These are phyloP conservation scores for Fomitopsis palustris DNA, from an alignment of 1,284 basidiomycete genomes.

Conservation along the genomic window DNA sequence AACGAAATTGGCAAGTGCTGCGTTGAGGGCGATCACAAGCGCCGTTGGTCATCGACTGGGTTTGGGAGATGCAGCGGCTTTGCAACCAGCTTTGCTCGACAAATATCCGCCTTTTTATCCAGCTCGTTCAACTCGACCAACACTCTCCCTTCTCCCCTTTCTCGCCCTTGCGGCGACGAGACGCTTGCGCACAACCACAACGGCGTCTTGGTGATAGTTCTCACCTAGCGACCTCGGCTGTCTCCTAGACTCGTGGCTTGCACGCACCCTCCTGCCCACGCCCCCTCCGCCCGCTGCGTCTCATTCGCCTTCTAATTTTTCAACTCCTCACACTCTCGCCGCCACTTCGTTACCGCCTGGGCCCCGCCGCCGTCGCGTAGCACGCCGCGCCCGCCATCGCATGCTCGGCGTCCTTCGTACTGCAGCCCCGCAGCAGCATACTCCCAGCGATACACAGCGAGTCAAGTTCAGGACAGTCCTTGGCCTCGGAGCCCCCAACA, in stretches of 20 bases:
- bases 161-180: conserved; percentile 4
- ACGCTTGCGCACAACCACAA: conserved; percentile 3
- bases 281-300: conserved; percentile 25
- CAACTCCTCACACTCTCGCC: conserved; percentile 13
- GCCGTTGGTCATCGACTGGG: background rate
- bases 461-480: conserved; percentile 41
- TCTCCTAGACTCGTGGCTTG: conserved; percentile 33
- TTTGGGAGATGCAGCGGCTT: background rate
- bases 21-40: background rate
- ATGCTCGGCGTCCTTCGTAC: conserved; percentile 38
- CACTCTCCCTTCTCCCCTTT: conserved; percentile 2
- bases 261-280: conserved; percentile 30
- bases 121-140: conserved; percentile 3
- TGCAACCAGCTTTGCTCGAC: background rate
- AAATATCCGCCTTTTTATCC: background rate
- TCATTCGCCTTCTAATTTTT: conserved; percentile 21
- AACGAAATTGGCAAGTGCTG: background rate
- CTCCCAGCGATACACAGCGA: conserved; percentile 31
- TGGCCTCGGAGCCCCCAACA: conserved; percentile 30
- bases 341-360: conserved; percentile 13
- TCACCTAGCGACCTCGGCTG: conserved; percentile 19
- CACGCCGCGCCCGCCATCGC: conserved; percentile 17
- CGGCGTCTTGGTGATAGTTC: conserved; percentile 27
- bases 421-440: conserved; percentile 32
- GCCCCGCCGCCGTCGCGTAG: conserved; percentile 16